Evolutionary conservation across 2,329 filamentous ascomycete genomes (phyloP).

Genomic region (Pyrenophora graminea): DNA sequence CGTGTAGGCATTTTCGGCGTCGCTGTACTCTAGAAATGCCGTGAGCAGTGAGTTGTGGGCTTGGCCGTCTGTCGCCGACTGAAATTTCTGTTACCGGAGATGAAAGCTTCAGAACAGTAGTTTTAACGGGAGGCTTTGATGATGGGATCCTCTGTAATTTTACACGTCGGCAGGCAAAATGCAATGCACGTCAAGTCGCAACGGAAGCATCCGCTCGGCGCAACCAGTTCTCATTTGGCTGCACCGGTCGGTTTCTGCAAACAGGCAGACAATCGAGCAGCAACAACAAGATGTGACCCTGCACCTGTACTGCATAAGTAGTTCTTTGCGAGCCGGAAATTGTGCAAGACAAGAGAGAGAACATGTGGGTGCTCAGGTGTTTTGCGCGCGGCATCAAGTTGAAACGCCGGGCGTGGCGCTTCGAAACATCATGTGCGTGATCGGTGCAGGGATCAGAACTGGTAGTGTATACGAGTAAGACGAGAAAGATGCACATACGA

Average conservation of each 20-base stretch:
- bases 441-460: constrained; percentile 18
- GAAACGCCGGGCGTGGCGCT: constrained; percentile 25
- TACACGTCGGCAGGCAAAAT: constrained; percentile 7
- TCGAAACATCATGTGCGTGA: constrained; percentile 29
- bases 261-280: no score
- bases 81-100: background rate
- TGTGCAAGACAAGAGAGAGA: no score
- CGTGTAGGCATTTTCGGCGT: no score
- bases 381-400: constrained; percentile 11
- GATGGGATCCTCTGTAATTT: constrained; percentile 14
- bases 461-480: background rate
- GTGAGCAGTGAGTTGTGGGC: no score
- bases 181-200: constrained; percentile 1
- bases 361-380: background rate
- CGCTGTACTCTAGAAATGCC: no score
- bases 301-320: no score
- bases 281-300: no score
- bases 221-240: no score
- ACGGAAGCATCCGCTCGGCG: background rate
- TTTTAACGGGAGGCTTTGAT: constrained; percentile 4
- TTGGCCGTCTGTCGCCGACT: background rate
- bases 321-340: background rate
- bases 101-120: background rate
- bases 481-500: background rate
- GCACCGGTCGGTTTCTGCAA: no score